Evolutionary conservation across 257 asterid species (phyloP).

Genomic region (Jaltomata sinuosa): DNA sequence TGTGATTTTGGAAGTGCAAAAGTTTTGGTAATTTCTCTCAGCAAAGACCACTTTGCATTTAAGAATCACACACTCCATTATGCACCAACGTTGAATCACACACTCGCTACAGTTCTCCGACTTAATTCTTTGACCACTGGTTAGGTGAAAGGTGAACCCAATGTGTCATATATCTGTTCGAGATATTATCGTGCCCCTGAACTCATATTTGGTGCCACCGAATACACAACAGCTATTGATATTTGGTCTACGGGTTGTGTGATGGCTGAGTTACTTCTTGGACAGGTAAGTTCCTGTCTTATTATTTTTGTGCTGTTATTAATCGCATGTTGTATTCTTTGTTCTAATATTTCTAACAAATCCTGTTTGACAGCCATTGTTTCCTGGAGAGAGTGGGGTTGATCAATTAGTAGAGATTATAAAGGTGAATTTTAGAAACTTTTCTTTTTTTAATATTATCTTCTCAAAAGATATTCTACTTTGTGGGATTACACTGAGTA

Average conservation of each 20-base stretch:
- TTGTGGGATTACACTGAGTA: no score
- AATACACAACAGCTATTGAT: conserved; percentile 92
- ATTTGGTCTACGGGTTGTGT: conserved; percentile 98
- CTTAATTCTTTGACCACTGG: conserved; percentile 11
- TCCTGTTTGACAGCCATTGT: conserved; percentile 63
- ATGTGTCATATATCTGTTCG: conserved; percentile 91
- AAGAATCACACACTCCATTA: background rate
- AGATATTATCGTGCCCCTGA: conserved; percentile 99
- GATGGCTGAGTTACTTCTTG: conserved; percentile 96
- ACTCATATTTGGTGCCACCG: conserved; percentile 98
- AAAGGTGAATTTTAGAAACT: conserved; percentile 41
- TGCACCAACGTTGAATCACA: no score
- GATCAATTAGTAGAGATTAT: conserved; percentile 95
- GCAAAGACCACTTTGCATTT: background rate
- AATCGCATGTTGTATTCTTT: conserved; percentile 1
- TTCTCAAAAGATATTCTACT: background rate
- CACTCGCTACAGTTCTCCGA: background rate
- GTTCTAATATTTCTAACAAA: conserved; percentile 11
- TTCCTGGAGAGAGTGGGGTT: conserved; percentile 99
- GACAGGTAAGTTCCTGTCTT: conserved; percentile 44
- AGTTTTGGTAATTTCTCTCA: conserved; percentile 64
- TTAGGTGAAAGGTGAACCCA: conserved; percentile 98
- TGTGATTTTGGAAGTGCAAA: conserved; percentile 99
- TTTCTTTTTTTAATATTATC: background rate
- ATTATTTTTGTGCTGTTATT: conserved; percentile 1